Base-by-base conservation (phyloP, 1,284 basidiomycete species). In the Vanrija sp. region DNA sequence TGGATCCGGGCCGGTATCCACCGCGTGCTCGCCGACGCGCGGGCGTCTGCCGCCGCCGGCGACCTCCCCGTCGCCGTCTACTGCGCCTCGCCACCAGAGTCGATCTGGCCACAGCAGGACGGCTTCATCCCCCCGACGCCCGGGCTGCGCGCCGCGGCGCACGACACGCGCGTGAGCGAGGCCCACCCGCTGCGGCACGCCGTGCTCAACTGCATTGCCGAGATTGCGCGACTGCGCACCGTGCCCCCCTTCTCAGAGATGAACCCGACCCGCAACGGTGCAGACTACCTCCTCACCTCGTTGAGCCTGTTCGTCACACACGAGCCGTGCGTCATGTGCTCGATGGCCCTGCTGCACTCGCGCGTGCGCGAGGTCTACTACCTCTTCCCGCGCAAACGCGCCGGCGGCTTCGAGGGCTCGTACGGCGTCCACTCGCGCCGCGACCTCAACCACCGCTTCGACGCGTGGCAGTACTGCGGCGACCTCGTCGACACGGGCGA, bases 241-340 rank as follows among this genome's bases (percentile, higher is more conserved):
- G n/a, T 72, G 65, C 68, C 72, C 36, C 74, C 77, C 4, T 75
- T 73, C 49, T 54, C 56, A 15, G 67, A 69, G 19, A 63, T 68
- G 15, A 51, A 63, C 35, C 69, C 64, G 44, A 71, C 64, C 20
- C 54, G 72, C 41, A 89, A 88, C 64, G 86, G 87, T 14, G 78
- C 83, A 4, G 85, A 87, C 68, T 97, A 96, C 74, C 84, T 96
- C 27, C 80, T 96, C 37, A 96, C 90, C 0, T 83, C 84, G 0
- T 80, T 85, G 23, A 84, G 85, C 2, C 78, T 96, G 20, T 96
- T 96, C 77, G 83, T 84, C 47, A 89, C 89, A 3, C 93, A 97
- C 72, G 93, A 97, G 65, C 93, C 94, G 3, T 97, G 94, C 65
- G 82, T 96, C 53, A 91, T 96, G 88, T 97, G 94, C 71, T 83